These are phyloP conservation scores for Rhodotorula sp. DNA, from an alignment of 1,284 basidiomycete species.

Conservation along the genomic window DNA sequence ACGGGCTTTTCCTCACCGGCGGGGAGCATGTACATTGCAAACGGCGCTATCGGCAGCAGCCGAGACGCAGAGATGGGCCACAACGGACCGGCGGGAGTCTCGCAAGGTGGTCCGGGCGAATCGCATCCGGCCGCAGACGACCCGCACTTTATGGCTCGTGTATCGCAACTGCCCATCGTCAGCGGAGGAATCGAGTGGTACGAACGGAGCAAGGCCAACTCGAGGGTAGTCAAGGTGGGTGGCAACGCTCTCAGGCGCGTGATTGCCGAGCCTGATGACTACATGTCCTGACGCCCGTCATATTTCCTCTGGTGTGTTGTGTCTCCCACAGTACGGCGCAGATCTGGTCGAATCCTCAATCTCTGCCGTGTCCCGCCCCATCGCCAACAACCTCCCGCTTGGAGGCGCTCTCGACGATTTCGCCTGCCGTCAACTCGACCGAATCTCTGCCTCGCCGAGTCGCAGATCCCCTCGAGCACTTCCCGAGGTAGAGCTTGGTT, in stretches of 20 bases:
- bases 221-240: slow-evolving; percentile 68
- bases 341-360: slow-evolving; percentile 83
- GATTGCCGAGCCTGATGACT: not conserved
- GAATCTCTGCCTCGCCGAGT: slow-evolving; percentile 44
- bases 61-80: slow-evolving; percentile 4
- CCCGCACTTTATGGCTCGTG: slow-evolving; percentile 56
- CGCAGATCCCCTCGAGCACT: not conserved
- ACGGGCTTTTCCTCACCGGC: slow-evolving; percentile 23
- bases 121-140: slow-evolving; percentile 13
- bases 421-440: slow-evolving; percentile 78
- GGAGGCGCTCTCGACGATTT: slow-evolving; percentile 78
- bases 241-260: not conserved
- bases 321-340: slow-evolving; percentile 66
- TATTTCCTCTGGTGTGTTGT: too few species aligned
- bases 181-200: slow-evolving; percentile 68
- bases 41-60: not conserved
- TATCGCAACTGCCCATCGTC: slow-evolving; percentile 60
- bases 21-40: slow-evolving; percentile 5
- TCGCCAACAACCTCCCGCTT: slow-evolving; percentile 65
- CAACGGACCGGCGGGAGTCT: not conserved
- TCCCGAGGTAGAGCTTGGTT: not conserved
- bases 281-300: not conserved
- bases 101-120: too few species aligned
- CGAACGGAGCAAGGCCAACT: slow-evolving; percentile 72
- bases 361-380: slow-evolving; percentile 77